Conservation (phyloP, 108 stramenopile species). For the Conticribra guillardii region DNA sequence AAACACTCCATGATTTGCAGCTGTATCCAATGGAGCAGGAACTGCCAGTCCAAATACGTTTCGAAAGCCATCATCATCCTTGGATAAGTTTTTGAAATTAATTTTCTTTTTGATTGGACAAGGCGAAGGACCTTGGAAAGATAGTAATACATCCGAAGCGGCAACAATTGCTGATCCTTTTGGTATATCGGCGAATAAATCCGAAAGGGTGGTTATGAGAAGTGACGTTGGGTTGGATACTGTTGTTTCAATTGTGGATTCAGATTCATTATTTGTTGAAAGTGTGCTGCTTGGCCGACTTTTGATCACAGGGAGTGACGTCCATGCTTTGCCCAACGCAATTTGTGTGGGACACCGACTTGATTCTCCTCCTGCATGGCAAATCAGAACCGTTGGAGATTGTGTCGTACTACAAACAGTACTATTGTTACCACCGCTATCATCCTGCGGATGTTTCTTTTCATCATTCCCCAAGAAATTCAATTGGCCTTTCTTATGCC, state of each 20-base stretch:
- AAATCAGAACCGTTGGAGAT: slow-evolving; percentile 50
- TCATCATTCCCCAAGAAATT: no score
- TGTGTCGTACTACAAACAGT: no score
- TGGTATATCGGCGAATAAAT: slow-evolving; percentile 53
- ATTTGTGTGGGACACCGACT: slow-evolving; percentile 83
- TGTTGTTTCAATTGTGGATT: slow-evolving; percentile 2
- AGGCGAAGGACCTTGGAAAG: slow-evolving; percentile 16
- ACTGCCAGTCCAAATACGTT: slow-evolving; percentile 74
- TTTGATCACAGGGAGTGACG: slow-evolving; percentile 49
- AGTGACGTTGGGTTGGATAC: slow-evolving; percentile 62
- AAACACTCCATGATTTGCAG: slow-evolving; percentile 88
- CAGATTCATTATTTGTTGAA: not conserved
- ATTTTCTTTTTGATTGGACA: not conserved
- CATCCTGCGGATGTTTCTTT: no score
- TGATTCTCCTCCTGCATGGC: slow-evolving; percentile 86
- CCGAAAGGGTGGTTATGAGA: slow-evolving; percentile 49
- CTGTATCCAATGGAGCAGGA: slow-evolving; percentile 69
- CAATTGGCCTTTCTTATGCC: no score
- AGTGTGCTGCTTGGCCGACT: not conserved
- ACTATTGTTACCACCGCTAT: no score
- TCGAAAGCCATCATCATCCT: slow-evolving; percentile 7
- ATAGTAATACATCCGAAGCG: slow-evolving; percentile 69
- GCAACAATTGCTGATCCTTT: slow-evolving; percentile 67
- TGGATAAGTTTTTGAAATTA: not conserved
- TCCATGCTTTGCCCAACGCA: slow-evolving; percentile 86